Evolutionary conservation across 2,329 filamentous ascomycete species (phyloP).

Genomic region (Chaetomiaceae sp.): DNA sequence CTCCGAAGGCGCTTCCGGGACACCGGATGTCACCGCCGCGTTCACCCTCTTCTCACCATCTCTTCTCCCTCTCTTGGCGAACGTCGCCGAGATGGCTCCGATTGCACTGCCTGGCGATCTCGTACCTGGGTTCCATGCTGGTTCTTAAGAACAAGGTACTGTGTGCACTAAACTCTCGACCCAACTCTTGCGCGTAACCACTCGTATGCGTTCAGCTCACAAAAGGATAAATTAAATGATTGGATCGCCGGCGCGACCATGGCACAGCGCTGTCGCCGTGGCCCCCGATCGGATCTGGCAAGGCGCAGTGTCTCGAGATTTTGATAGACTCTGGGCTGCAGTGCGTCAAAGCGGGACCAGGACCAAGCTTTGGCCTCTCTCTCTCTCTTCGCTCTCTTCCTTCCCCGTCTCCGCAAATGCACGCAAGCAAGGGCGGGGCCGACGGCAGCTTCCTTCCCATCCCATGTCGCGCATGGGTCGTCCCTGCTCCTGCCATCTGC

Average conservation of each 20-base stretch:
- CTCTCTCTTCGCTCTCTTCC: background rate
- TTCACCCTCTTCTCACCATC: no score
- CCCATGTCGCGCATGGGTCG: conserved; percentile 12
- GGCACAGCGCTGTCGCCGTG: background rate
- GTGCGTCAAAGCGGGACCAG: conserved; percentile 14
- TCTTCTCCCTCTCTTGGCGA: no score
- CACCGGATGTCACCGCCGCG: conserved; percentile 10
- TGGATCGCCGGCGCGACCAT: background rate
- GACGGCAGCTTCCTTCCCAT: conserved; percentile 11
- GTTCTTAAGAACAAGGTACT: no score
- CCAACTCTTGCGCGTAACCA: no score
- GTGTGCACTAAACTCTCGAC: no score
- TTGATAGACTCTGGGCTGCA: conserved; percentile 2
- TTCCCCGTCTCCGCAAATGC: no score
- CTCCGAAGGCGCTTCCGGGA: conserved; percentile 4
- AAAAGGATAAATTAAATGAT: background rate
- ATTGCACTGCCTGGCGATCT: background rate
- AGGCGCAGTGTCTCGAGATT: no score
- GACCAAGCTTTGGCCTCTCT: conserved; percentile 12
- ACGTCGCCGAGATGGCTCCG: background rate
- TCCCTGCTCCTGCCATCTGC: background rate
- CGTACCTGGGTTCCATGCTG: no score
- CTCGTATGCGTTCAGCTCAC: no score
- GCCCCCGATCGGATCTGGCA: conserved; percentile 1
- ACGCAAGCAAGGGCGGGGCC: conserved; percentile 9